Percentiles rank a stretch among this genome's conserved stretches.
phyloP scores from a whole-genome alignment of 306 rosid genomes.

The Prunus padus region DNA sequence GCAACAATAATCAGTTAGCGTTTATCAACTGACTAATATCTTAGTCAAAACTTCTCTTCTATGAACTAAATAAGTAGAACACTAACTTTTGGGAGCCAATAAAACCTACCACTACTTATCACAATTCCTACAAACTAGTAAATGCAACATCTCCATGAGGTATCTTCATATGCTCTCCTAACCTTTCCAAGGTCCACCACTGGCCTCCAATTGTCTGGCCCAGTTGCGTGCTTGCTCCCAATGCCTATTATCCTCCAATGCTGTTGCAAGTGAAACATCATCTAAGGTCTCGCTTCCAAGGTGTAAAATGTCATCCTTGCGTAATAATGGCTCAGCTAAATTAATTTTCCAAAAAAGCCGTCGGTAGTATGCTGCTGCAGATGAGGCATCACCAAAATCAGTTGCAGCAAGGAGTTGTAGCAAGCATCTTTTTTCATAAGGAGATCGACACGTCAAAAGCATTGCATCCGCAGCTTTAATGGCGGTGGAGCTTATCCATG shows the following conservation, averaged over 20 bases:
- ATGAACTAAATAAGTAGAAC: not conserved
- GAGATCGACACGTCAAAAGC: slow-evolving; percentile 89
- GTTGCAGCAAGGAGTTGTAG: slow-evolving; percentile 90
- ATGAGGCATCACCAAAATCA: slow-evolving; percentile 92
- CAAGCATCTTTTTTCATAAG: slow-evolving; percentile 92
- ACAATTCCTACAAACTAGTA: not conserved
- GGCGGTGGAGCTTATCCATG: slow-evolving; percentile 92
- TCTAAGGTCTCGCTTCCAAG: slow-evolving; percentile 76
- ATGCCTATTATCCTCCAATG: slow-evolving; percentile 75
- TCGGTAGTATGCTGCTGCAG: slow-evolving; percentile 60
- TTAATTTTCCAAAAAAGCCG: slow-evolving; percentile 80
- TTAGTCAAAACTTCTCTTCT: not conserved
- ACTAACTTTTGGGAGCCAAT: not conserved
- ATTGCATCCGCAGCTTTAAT: slow-evolving; percentile 86
- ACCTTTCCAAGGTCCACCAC: slow-evolving; percentile 59
- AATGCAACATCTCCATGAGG: not conserved
- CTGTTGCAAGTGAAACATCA: slow-evolving; percentile 80
- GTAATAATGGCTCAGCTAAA: slow-evolving; percentile 84
- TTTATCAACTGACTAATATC: not conserved
- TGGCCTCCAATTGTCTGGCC: slow-evolving; percentile 95
- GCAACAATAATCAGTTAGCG: not conserved
- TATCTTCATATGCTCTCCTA: not conserved
- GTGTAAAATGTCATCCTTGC: slow-evolving; percentile 60
- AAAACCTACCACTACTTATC: not conserved
- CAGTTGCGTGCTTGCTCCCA: slow-evolving; percentile 99